Evolutionary conservation across 75 land plant species (phyloP), one percentile per base, ranked within the genome.

Genomic region (Pseudotsuga menziesii): DNA sequence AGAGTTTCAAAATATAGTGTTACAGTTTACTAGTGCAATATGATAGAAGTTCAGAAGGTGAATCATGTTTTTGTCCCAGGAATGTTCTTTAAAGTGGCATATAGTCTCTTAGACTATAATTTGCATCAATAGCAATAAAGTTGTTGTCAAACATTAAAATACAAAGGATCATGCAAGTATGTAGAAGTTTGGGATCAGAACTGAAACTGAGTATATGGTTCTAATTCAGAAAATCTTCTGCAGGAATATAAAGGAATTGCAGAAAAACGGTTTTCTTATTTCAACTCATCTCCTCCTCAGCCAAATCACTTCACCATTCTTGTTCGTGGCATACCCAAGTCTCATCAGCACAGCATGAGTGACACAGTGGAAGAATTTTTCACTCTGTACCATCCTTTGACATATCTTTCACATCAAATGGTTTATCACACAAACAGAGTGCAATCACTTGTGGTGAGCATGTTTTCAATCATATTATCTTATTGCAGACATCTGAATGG

Each of bases 381-480:
- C 76, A 69, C 57, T 1, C 80, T 83, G 12, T 92, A 89, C 81
- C 85, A 97, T 85, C 85, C 91, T 61, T 82, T 85, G 57, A 89
- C 88, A 56, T 97, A 97, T 58, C 77, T 97, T 63, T 86, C 93
- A 58, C 99, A 97, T 73, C 94, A 90, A 66, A 95, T 92, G 88
- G 83, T 94, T 62, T 85, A 86, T 78, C 80, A 78, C 32, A 61
- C 84, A 70, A 79, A 87, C 26, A 89, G 79, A 78, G 76, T 92
- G 74, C 87, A 88, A 36, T 86, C 74, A 58, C 76, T 89, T 41
- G 78, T 90, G 97, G 98, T 93, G 57, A 13, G 89, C 5, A 48
- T 23, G 26, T 48, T 72, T 22, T 72, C 27, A 20, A 44, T 3
- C 23, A 36, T n/a, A n/a, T 22, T 27, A n/a, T 72, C 39, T 72